Evolutionary conservation across 352 stramenopile species (phyloP).

Genomic region (Achlya hypogyna): DNA sequence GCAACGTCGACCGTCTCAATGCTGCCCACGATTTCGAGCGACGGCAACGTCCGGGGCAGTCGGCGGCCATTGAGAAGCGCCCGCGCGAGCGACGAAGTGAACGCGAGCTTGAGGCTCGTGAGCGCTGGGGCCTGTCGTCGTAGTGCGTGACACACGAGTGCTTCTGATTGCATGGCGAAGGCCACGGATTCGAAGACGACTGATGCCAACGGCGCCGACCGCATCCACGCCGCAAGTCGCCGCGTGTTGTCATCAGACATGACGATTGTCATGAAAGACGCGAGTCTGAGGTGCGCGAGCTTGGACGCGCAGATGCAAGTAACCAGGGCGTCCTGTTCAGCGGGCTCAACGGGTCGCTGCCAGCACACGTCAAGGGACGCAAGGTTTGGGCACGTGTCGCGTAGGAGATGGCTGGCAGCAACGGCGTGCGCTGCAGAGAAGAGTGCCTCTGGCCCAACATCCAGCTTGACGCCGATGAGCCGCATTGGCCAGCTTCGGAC

Average conservation of each 20-base stretch:
- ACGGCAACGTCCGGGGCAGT: neutral
- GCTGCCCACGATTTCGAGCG: neutral
- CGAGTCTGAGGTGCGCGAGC: neutral
- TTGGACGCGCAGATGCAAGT: neutral
- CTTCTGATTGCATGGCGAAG: neutral
- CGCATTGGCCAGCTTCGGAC: neutral
- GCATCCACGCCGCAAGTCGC: neutral
- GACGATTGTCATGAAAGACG: neutral
- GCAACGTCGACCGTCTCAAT: slow-evolving; percentile 1
- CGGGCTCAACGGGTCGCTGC: neutral
- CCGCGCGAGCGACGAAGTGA: neutral
- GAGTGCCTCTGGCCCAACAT: neutral
- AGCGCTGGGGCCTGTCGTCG: neutral
- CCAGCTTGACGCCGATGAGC: neutral
- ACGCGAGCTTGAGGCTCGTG: neutral
- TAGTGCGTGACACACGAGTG: neutral
- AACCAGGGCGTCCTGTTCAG: neutral
- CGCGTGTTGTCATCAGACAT: neutral
- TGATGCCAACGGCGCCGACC: neutral
- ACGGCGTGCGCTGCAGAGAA: neutral
- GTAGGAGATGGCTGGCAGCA: neutral
- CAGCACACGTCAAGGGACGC: neutral
- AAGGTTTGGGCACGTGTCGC: neutral
- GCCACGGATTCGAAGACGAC: neutral
- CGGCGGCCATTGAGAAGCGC: neutral